Conservation (phyloP, 208 protist species). For the Leishmania aethiopica region DNA sequence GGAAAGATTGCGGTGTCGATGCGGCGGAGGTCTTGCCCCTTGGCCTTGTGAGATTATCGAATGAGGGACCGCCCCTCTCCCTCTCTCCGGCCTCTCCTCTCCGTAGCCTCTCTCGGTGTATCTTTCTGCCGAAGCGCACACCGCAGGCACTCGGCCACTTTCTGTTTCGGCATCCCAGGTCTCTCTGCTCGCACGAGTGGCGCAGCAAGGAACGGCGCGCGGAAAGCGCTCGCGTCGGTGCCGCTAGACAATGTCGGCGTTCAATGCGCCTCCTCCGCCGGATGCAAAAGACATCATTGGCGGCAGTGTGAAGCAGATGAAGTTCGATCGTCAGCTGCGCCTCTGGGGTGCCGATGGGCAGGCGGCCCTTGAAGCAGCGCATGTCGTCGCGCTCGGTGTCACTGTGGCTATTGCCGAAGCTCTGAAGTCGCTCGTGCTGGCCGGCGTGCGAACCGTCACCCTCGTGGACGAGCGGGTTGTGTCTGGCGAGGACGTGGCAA, state of each 20-base stretch:
- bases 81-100: background rate
- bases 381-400: conserved; percentile 93
- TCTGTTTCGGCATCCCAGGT: background rate
- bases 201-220: background rate
- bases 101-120: background rate
- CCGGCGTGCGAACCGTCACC: conserved; percentile 93
- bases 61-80: background rate
- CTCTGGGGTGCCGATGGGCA: conserved; percentile 96
- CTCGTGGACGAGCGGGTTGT: conserved; percentile 94
- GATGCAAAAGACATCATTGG: conserved; percentile 15
- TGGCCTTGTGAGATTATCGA: background rate
- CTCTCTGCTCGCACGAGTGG: background rate
- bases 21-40: background rate
- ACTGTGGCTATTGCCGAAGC: conserved; percentile 91
- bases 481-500: conserved; percentile 79
- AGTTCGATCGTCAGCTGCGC: conserved; percentile 94
- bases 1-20: background rate
- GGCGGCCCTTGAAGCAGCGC: conserved; percentile 70
- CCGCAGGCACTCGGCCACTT: background rate
- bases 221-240: background rate
- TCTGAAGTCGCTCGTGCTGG: conserved; percentile 97
- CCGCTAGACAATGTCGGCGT: background rate
- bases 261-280: background rate
- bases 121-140: background rate
- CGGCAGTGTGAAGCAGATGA: conserved; percentile 38